phyloP scores from a whole-genome alignment of 2,329 filamentous ascomycete genomes.

The Scytalidium lignicola region DNA sequence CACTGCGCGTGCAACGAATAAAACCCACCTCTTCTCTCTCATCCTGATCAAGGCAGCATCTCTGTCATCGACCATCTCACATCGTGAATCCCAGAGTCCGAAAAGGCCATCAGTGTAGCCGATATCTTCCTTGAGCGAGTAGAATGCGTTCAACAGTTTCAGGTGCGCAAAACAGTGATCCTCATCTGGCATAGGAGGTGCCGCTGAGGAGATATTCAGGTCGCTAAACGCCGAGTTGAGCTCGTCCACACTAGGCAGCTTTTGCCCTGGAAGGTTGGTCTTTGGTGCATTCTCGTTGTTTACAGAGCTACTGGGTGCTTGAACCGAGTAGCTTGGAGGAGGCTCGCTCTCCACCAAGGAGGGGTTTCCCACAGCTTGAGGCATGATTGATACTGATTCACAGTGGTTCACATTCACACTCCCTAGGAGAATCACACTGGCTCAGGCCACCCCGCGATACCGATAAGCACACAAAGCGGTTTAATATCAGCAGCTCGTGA shows the following conservation, averaged over 20 bases:
- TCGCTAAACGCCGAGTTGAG: conserved; percentile 32
- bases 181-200: conserved; percentile 32
- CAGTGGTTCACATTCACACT: too few relatives aligned
- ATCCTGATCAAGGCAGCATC: conserved; percentile 45
- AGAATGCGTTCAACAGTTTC: conserved; percentile 64
- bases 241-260: conserved; percentile 13
- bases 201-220: conserved; percentile 29
- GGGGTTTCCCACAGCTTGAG: too few relatives aligned
- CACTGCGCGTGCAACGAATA: conserved; percentile 64
- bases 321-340: too few relatives aligned
- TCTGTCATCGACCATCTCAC: conserved; percentile 30
- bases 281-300: too few relatives aligned
- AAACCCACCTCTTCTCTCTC: conserved; percentile 68
- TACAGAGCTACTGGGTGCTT: too few relatives aligned
- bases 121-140: conserved; percentile 61
- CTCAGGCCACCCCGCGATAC: too few relatives aligned
- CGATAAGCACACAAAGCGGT: too few relatives aligned
- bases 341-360: too few relatives aligned
- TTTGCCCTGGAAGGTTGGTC: not conserved
- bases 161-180: conserved; percentile 67
- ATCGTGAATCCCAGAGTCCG: conserved; percentile 46
- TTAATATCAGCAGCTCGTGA: too few relatives aligned
- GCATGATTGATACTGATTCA: too few relatives aligned
- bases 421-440: too few relatives aligned
- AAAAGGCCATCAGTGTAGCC: conserved; percentile 64